Base-by-base conservation (phyloP, 2,329 filamentous ascomycete genomes). In the Verticillium albo-atrum region DNA sequence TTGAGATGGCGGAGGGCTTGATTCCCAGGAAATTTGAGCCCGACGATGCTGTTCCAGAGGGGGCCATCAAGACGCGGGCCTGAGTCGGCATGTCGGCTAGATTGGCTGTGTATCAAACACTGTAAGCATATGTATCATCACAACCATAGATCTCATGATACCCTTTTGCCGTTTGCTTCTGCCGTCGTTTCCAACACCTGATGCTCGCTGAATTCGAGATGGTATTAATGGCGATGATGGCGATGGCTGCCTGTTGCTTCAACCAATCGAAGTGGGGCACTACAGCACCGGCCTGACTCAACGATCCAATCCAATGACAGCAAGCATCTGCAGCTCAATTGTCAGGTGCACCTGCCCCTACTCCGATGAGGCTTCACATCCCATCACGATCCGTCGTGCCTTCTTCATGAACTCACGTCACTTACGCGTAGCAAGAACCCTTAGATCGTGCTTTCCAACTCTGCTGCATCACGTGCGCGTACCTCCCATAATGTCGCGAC, bases 1-100 rank as follows among this genome's bases (percentile, higher is more conserved):
- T 98, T 64, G 77, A 79, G 17, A 92, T 90, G 88, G 89, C 88
- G 1, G 87, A 90, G 62, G 85, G 82, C 2, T 75, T 91, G 60
- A 82, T 88, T 32, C 84, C 84, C 15, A 74, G 77, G 60, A 82
- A 79, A 57, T 81, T 84, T 64, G 83, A 85, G 69, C 74, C 81
- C 0, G 79, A 78, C 51, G 68, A 74, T n/a, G 60, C 66, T 10
- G 57, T 70, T 5, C 64, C 71, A 2, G 72, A 75, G 12, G 77
- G 74, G 1, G 69, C 73, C 4, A 76, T 79, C 58, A 79, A 77
- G 68, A 73, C 75, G 34, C 73, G 71, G 17, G 74, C 75, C 14
- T 78, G 61, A 70, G 25, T 17, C 2, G 5, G 9, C n/a, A 23
- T 23, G 42, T 7, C n/a, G 42, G 14, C 42, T 6, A 47, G n/a